These are phyloP conservation scores for Naumovozyma baii DNA, from an alignment of 805 yeast species.

Conservation along the genomic window DNA sequence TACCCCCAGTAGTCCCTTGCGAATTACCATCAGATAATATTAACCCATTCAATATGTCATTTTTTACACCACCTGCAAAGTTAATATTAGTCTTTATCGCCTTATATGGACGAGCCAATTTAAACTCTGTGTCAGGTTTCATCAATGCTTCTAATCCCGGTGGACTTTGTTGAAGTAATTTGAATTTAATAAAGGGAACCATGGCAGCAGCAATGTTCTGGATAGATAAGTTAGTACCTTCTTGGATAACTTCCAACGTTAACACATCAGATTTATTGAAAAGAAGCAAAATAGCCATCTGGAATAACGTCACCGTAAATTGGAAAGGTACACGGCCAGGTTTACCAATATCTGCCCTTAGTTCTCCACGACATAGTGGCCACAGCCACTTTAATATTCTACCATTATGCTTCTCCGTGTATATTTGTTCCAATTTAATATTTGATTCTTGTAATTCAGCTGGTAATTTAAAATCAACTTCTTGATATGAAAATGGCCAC, in stretches of 20 bases:
- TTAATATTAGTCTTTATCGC: constrained; percentile 78
- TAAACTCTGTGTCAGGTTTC: constrained; percentile 49
- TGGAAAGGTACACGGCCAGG: constrained; percentile 73
- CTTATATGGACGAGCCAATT: constrained; percentile 72
- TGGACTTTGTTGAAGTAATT: constrained; percentile 59
- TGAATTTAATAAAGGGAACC: constrained; percentile 68
- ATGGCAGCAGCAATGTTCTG: constrained; percentile 68
- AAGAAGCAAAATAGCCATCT: constrained; percentile 78
- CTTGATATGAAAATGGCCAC: constrained; percentile 60
- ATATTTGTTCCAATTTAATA: constrained; percentile 57
- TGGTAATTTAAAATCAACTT: constrained; percentile 52
- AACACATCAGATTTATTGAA: constrained; percentile 49
- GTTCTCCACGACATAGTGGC: constrained; percentile 87
- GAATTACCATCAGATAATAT: constrained; percentile 14
- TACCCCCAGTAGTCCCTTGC: constrained; percentile 7
- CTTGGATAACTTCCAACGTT: constrained; percentile 50
- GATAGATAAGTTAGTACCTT: constrained; percentile 56
- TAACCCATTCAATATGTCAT: constrained; percentile 23
- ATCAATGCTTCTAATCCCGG: constrained; percentile 45
- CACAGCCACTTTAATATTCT: constrained; percentile 92
- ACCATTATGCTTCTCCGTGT: constrained; percentile 69
- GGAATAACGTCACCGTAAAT: constrained; percentile 76
- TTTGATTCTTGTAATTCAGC: constrained; percentile 53
- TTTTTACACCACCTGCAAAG: constrained; percentile 51
- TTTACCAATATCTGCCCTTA: constrained; percentile 74